Conservation (phyloP, 345 rosid species). For the Odontarrhena argentea region DNA sequence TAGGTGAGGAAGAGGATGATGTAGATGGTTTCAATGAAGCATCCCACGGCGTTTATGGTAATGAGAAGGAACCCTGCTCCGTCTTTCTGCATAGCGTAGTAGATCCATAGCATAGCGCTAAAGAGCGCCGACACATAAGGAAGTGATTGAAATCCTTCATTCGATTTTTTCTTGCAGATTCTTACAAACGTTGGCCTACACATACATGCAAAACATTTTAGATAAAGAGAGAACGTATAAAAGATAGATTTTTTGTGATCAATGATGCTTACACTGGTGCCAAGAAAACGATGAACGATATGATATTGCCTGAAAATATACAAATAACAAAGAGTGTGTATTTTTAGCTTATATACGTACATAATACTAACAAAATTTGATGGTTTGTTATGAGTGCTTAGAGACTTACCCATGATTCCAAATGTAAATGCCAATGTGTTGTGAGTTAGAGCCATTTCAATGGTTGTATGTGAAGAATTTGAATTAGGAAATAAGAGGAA, state of each 20-base stretch:
- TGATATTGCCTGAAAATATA: conserved; percentile 56
- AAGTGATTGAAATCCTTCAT: conserved; percentile 68
- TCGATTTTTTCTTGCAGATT: conserved; percentile 65
- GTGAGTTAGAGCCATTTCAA: conserved; percentile 27
- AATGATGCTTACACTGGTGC: conserved; percentile 66
- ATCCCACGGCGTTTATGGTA: conserved; percentile 64
- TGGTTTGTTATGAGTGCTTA: conserved; percentile 4
- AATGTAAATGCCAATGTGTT: conserved; percentile 39
- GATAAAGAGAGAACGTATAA: background rate
- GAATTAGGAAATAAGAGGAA: conserved; percentile 13
- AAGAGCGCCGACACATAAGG: conserved; percentile 75
- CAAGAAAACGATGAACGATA: conserved; percentile 63
- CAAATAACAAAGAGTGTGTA: background rate
- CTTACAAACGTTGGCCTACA: conserved; percentile 65
- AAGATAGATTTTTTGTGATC: background rate
- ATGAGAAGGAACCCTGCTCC: conserved; percentile 61
- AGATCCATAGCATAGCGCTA: conserved; percentile 70
- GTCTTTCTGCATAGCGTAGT: conserved; percentile 59
- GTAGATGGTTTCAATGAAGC: conserved; percentile 63
- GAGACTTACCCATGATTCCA: conserved; percentile 42
- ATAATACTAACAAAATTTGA: background rate
- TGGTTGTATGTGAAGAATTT: conserved; percentile 18
- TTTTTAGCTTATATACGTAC: background rate
- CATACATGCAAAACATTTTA: conserved; percentile 13
- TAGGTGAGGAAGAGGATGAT: conserved; percentile 56